Base-by-base conservation (phyloP, 306 rosid species). In the Castanopsis chinensis region DNA sequence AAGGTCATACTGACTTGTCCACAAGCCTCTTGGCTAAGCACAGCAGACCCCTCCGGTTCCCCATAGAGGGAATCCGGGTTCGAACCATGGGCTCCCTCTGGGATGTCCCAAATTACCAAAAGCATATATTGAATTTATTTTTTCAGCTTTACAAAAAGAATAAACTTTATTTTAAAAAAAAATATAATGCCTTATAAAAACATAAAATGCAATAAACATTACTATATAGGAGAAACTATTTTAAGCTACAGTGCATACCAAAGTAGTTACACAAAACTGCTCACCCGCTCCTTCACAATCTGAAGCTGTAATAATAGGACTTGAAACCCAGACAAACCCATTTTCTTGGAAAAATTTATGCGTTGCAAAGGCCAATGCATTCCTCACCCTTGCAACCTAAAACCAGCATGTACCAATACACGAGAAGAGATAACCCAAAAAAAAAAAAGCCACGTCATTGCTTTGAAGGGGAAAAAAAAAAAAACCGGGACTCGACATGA, bases 221-320 rank as follows among this genome's bases (percentile, higher is more conserved):
- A 57, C 74, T 60, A 54, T 54, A 37, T 45, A 17, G 64, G 76
- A 71, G 53, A 83, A 57, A 79, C 69, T 72, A 55, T 78, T 21
- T 33, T 60, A 76, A 61, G 83, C 81, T 49, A 65, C n/a, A 60
- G 60, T 41, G 33, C 90, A 79, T 86, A 92, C 97, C 98, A 94
- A 89, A 79, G 97, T 92, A 77, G 99, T 92, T 79, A 95, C 97
- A 9, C 99, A 92, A 79, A 95, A 95, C 84, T 92, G 99, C 90
- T 95, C 98, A 71, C 99, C 99, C 51, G 96, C 99, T 82, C 99
- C 99, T 87, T 95, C 99, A 76, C 99, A 95, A 84, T 95, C 99
- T 76, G 99, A 95, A 69, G 97, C 94, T 53, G 99, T 95, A 77
- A 95, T 90, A 67, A 95, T 92, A 79, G 99, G 99, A 88, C 94